Evolutionary conservation across 2,329 filamentous ascomycete species (phyloP).

Genomic region (Byssoonygena ceratinophila): DNA sequence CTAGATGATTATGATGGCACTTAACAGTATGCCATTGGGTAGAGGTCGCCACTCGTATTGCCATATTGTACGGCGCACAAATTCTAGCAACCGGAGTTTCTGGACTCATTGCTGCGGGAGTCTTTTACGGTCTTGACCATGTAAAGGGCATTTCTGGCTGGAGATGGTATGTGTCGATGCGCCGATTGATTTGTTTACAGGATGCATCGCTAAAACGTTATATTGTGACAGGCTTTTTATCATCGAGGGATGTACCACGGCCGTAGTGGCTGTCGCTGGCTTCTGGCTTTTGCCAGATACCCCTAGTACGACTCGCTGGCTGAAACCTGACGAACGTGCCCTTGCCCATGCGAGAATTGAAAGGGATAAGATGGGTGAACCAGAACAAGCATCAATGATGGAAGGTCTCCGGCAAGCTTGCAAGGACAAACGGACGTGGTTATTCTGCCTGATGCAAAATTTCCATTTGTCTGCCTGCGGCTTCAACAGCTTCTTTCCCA

Average conservation of each 20-base stretch:
- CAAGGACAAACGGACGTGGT: slow-evolving; percentile 43
- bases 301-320: slow-evolving; percentile 18
- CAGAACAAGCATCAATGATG: slow-evolving; percentile 39
- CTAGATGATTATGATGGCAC: not conserved
- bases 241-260: slow-evolving; percentile 16
- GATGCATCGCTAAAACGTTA: not conserved
- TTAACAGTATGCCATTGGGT: slow-evolving; percentile 16
- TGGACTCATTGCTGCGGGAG: slow-evolving; percentile 18
- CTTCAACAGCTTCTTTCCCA: slow-evolving; percentile 37
- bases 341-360: slow-evolving; percentile 42
- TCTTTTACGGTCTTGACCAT: slow-evolving; percentile 25
- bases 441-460: slow-evolving; percentile 48
- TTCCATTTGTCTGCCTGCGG: slow-evolving; percentile 45
- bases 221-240: slow-evolving; percentile 17
- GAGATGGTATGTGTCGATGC: slow-evolving; percentile 43
- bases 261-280: slow-evolving; percentile 15
- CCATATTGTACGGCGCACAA: slow-evolving; percentile 17
- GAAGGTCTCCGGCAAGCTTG: slow-evolving; percentile 43
- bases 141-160: slow-evolving; percentile 26
- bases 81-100: slow-evolving; percentile 18
- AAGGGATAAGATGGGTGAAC: slow-evolving; percentile 42
- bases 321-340: slow-evolving; percentile 24
- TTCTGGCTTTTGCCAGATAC: slow-evolving; percentile 18
- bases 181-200: slow-evolving; percentile 23
- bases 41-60: slow-evolving; percentile 19